Evolutionary conservation across 2,329 filamentous ascomycete genomes (phyloP).

Genomic region (Phaeomoniella chlamydospora): DNA sequence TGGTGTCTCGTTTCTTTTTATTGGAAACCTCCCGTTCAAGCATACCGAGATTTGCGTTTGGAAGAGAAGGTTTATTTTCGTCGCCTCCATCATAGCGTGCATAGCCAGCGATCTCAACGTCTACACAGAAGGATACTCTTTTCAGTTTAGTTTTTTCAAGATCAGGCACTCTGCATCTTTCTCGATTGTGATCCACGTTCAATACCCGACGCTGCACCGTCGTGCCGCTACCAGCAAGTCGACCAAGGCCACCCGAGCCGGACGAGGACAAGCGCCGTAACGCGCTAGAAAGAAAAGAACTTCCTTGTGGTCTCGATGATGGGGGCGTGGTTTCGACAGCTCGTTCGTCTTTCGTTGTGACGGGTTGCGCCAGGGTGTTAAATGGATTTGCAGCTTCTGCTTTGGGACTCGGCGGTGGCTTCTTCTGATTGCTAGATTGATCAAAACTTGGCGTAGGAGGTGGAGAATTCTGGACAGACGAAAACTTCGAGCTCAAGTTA

Average conservation of each 20-base stretch:
- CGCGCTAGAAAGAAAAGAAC: conserved; percentile 66
- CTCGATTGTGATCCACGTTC: conserved; percentile 69
- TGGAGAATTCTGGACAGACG: conserved; percentile 31
- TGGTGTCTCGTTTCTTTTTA: conserved; percentile 21
- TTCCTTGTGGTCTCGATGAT: conserved; percentile 52
- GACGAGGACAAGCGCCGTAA: conserved; percentile 70
- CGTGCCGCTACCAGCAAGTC: conserved; percentile 45
- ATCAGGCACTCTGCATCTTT: conserved; percentile 66
- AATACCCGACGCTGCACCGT: conserved; percentile 67
- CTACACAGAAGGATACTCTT: conserved; percentile 87
- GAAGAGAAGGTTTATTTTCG: conserved; percentile 19
- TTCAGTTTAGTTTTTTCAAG: conserved; percentile 68
- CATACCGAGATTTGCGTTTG: conserved; percentile 10
- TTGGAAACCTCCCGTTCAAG: conserved; percentile 15
- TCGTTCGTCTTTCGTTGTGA: conserved; percentile 16
- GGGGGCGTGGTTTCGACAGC: conserved; percentile 37
- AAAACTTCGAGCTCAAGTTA: conserved; percentile 86
- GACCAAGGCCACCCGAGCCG: conserved; percentile 32
- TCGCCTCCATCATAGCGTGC: conserved; percentile 48
- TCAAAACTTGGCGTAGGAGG: conserved; percentile 20
- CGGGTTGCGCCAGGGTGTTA: conserved; percentile 23
- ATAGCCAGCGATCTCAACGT: conserved; percentile 88
- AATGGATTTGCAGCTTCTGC: conserved; percentile 28
- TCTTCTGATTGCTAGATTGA: conserved; percentile 14
- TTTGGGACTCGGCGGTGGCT: conserved; percentile 17